Percentiles rank a stretch among this genome's conserved stretches.
These are phyloP conservation scores for Oehlia diaphana DNA, from an alignment of 192 early-diverging fungal species.

Conservation along the genomic window DNA sequence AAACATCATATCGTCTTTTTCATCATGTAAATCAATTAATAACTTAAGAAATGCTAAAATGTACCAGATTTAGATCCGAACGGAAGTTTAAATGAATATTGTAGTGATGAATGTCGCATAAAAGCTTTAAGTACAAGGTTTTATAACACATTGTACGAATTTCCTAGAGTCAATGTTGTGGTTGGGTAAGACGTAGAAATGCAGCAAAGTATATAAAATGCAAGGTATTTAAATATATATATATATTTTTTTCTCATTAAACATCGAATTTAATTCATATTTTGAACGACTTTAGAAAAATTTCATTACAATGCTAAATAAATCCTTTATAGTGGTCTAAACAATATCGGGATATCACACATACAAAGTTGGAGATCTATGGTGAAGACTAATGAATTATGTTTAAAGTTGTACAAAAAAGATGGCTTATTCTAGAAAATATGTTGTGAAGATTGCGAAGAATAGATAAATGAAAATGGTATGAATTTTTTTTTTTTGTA, in stretches of 20 bases:
- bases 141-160: slow-evolving; percentile 1
- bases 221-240: not conserved
- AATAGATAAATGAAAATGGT: not conserved
- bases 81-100: slow-evolving; percentile 19
- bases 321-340: not conserved
- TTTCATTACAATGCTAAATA: not conserved
- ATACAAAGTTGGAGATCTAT: slow-evolving; percentile 15
- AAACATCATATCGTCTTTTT: too few species aligned
- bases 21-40: too few species aligned
- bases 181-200: slow-evolving; percentile 13
- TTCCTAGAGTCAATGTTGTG: not conserved
- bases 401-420: too few species aligned
- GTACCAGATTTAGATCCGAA: slow-evolving; percentile 2
- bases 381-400: not conserved
- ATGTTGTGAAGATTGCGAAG: slow-evolving; percentile 8
- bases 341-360: not conserved
- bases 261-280: not conserved
- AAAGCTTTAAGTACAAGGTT: not conserved
- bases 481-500: not conserved
- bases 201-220: not conserved
- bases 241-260: not conserved
- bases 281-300: not conserved
- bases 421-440: too few species aligned
- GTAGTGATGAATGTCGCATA: slow-evolving; percentile 12
- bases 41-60: not conserved